phyloP scores from a whole-genome alignment of 2,329 filamentous ascomycete species.

The Sarocladium strictum region DNA sequence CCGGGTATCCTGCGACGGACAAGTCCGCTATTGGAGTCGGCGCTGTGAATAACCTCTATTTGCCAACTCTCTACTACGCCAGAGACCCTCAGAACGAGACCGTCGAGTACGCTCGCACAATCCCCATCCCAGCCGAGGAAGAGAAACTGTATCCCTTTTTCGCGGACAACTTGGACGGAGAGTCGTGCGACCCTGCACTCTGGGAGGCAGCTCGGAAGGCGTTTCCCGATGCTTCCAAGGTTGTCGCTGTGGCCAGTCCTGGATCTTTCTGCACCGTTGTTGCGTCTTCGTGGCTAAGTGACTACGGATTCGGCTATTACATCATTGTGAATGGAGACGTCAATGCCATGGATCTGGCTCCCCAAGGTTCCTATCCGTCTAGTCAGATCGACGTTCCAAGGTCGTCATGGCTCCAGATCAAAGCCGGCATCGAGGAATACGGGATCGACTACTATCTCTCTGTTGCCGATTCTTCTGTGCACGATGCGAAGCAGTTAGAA shows the following conservation, averaged over 20 bases:
- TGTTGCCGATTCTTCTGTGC: background rate
- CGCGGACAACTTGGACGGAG: background rate
- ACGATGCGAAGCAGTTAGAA: background rate
- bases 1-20: constrained; percentile 42
- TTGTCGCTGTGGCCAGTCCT: background rate
- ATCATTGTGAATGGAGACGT: background rate
- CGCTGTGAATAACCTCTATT: constrained; percentile 41
- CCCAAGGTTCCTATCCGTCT: background rate
- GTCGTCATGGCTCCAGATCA: background rate
- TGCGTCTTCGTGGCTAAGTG: background rate
- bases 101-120: background rate
- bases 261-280: background rate
- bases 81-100: background rate
- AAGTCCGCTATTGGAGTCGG: constrained; percentile 41
- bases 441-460: background rate
- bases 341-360: background rate
- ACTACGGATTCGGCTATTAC: background rate
- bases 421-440: background rate
- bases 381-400: background rate
- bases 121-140: background rate
- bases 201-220: background rate
- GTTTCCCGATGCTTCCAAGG: background rate
- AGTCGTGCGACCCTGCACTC: background rate
- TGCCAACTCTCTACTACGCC: constrained; percentile 34
- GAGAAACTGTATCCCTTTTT: background rate